Percentiles rank a stretch among this genome's conserved stretches.
Conservation (phyloP, 1,139 yeast genomes). For the Yamadazyma kanchanaburiensis region DNA sequence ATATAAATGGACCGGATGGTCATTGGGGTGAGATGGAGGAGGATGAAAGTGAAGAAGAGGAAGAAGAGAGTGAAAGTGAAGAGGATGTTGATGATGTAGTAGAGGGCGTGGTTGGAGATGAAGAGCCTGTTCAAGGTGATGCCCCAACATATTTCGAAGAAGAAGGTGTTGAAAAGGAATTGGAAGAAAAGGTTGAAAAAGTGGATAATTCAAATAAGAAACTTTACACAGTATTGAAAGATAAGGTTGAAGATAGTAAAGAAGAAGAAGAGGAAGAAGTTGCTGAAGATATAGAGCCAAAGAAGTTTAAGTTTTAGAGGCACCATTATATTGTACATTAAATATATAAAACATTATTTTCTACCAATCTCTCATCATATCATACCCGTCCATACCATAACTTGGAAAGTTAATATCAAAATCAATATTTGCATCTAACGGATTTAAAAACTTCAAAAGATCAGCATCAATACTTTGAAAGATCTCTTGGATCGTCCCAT, state of each 20-base stretch:
- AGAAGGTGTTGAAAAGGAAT: constrained; percentile 13
- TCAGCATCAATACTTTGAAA: constrained; percentile 33
- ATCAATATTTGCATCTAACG: constrained; percentile 22
- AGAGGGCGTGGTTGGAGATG: constrained; percentile 16
- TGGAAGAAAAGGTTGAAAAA: constrained; percentile 10
- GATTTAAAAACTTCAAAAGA: constrained; percentile 24
- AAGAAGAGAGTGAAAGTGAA: constrained; percentile 23
- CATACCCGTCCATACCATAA: constrained; percentile 1
- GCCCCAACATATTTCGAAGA: constrained; percentile 9
- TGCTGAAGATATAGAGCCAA: constrained; percentile 3
- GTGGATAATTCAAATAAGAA: constrained; percentile 10
- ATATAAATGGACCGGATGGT: no score
- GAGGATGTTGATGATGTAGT: constrained; percentile 18
- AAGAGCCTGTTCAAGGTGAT: constrained; percentile 15
- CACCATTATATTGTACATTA: constrained; percentile 1
- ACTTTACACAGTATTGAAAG: constrained; percentile 27
- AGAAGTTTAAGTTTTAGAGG: constrained; percentile 7
- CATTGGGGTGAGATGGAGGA: constrained; percentile 44
- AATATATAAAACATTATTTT: not conserved
- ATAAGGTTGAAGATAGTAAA: not conserved
- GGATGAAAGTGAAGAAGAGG: constrained; percentile 35
- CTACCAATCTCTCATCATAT: not conserved
- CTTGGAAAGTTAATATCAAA: constrained; percentile 10
- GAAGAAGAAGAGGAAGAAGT: constrained; percentile 1
- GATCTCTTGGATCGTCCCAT: constrained; percentile 20